phyloP scores from a whole-genome alignment of 495 filamentous ascomycete genomes.

The Parmelia sp. region DNA sequence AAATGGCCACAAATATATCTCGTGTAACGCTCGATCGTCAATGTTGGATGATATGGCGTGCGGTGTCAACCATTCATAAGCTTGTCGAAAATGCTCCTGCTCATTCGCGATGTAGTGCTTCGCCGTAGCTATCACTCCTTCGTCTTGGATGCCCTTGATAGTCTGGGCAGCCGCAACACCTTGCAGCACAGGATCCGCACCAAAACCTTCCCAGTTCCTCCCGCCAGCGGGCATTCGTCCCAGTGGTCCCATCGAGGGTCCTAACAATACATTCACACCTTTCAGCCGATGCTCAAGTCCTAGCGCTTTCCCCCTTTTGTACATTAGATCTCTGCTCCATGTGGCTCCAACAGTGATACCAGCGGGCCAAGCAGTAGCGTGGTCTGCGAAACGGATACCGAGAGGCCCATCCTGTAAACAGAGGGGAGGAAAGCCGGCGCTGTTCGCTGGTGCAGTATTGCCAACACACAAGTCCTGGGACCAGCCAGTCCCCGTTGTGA shows the following conservation, averaged over 20 bases:
- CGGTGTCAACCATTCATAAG: conserved; percentile 64
- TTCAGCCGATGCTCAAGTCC: conserved; percentile 63
- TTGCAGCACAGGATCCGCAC: conserved; percentile 68
- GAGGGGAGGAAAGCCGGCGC: conserved; percentile 73
- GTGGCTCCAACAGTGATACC: conserved; percentile 80
- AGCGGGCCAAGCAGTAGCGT: conserved; percentile 75
- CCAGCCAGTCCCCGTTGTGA: conserved; percentile 92
- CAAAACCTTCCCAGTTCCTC: conserved; percentile 87
- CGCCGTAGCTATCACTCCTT: conserved; percentile 74
- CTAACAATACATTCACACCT: conserved; percentile 71
- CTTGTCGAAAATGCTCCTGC: conserved; percentile 79
- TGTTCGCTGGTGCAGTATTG: conserved; percentile 68
- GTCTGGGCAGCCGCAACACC: conserved; percentile 62
- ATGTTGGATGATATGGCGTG: conserved; percentile 75
- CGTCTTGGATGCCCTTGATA: conserved; percentile 69
- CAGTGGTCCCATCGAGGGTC: conserved; percentile 68
- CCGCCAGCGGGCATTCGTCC: conserved; percentile 82
- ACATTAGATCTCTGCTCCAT: conserved; percentile 79
- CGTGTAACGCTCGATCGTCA: conserved; percentile 73
- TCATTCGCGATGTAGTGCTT: conserved; percentile 83
- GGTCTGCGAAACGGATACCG: conserved; percentile 69
- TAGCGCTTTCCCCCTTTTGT: conserved; percentile 58
- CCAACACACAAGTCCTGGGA: conserved; percentile 84
- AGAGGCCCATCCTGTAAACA: conserved; percentile 90
- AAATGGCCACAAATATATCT: conserved; percentile 89